Conservation (phyloP, 78 protist genomes). For the Polysphondylium violaceum region DNA sequence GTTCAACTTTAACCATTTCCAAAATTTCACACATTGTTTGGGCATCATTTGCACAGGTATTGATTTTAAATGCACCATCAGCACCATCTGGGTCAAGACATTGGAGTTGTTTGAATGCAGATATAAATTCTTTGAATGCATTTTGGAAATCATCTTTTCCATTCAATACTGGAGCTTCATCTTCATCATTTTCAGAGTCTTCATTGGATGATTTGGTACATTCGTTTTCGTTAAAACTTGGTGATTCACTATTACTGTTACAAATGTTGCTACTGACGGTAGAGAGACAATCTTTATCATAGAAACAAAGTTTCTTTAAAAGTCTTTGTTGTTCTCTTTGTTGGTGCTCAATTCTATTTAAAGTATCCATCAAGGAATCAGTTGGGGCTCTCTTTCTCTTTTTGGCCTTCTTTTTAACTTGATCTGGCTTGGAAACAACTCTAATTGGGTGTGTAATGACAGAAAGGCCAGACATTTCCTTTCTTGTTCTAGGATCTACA, state of each 20-base stretch:
- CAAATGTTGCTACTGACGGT: not conserved
- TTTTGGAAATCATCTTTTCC: slow-evolving; percentile 71
- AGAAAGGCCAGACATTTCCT: slow-evolving; percentile 50
- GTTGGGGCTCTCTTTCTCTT: slow-evolving; percentile 84
- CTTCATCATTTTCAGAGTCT: slow-evolving; percentile 2
- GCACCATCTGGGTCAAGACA: slow-evolving; percentile 78
- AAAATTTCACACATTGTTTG: slow-evolving; percentile 78
- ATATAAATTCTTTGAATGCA: slow-evolving; percentile 62
- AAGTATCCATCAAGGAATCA: slow-evolving; percentile 75
- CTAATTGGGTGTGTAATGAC: slow-evolving; percentile 74
- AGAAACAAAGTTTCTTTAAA: slow-evolving; percentile 38
- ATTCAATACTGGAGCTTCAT: not conserved
- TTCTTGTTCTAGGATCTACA: slow-evolving; percentile 64
- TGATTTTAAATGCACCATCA: slow-evolving; percentile 64
- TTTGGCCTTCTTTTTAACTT: slow-evolving; percentile 79
- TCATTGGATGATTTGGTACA: not conserved
- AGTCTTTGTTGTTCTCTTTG: slow-evolving; percentile 79
- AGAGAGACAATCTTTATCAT: slow-evolving; percentile 34
- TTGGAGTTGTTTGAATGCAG: slow-evolving; percentile 68
- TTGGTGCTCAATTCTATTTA: slow-evolving; percentile 71
- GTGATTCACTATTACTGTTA: slow-evolving; percentile 14
- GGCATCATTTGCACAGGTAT: slow-evolving; percentile 71
- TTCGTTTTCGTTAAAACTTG: not conserved
- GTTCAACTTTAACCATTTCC: slow-evolving; percentile 56
- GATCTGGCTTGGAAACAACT: slow-evolving; percentile 82